Evolutionary conservation across 2,329 filamentous ascomycete genomes (phyloP), one percentile per base, ranked within the genome.

Genomic region (Coniella vitis): DNA sequence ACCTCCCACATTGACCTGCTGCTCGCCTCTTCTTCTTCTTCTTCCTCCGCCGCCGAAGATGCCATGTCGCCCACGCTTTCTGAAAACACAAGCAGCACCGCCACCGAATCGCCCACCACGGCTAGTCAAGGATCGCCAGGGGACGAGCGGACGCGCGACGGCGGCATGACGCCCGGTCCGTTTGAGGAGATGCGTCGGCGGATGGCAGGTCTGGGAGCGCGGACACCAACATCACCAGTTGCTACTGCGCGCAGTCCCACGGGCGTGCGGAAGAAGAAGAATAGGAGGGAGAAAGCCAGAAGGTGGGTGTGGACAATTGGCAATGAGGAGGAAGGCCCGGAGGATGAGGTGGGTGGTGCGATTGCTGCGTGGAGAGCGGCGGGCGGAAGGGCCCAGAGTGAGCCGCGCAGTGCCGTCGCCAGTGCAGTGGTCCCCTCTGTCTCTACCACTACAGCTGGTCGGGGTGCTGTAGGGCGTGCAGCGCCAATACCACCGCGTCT

Each of bases 221-320:
- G 68, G 17, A 71, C 69, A 2, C 68, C 70, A 1, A 54, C 67
- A 1, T 69, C 65, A 2, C 70, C 73, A 0, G 62, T 67, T 4
- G 67, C 65, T n/a, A n/a, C n/a, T 1, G 72, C 25, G 25, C 25
- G 72, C 2, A 66, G 76, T 41, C 70, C 49, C 4, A 17, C 38
- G n/a, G 50, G 72, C n/a, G 81, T 79, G 60, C 68, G 73, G 9
- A 79, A 72, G 60, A 64, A 66, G 29, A 70, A 69, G 60, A 76
- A 80, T n/a, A n/a, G n/a, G 55, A 81, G 69, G 59, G 80, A 83
- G 55, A 83, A 80, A 71, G 81, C 77, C 63, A 69, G 79, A 12
- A 74, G 74, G 38, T 84, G 80, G 81, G 76, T 81, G 32, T 84
- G 81, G 81, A 84, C 81, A 1, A 82, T 84, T 38, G 77, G 74